phyloP scores from a whole-genome alignment of 768 basidiomycete species.

The Mrakia frigida region DNA sequence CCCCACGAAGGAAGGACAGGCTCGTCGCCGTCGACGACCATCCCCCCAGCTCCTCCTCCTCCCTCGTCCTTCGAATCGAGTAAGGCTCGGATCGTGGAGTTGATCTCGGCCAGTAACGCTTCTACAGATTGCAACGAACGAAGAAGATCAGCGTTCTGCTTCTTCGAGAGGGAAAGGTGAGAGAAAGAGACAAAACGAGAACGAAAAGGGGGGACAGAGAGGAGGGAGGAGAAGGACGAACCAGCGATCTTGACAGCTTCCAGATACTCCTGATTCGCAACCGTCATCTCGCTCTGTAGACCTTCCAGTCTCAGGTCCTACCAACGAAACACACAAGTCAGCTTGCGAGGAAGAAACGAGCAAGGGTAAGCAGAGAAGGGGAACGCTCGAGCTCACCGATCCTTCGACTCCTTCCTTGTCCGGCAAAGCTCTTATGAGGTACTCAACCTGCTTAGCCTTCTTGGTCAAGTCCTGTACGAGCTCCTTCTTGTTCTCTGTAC shows the following conservation, averaged over 20 bases:
- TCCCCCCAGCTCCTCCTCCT: not conserved
- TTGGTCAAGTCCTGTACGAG: slow-evolving; percentile 73
- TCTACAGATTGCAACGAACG: not conserved
- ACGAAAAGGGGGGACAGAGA: slow-evolving; percentile 44
- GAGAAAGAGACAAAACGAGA: not conserved
- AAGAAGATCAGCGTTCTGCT: not conserved
- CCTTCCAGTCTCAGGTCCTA: slow-evolving; percentile 53
- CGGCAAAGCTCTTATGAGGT: slow-evolving; percentile 71
- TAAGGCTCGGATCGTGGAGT: not conserved
- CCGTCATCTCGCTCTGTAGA: slow-evolving; percentile 65
- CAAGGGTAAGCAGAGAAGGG: not conserved
- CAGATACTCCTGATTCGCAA: slow-evolving; percentile 70
- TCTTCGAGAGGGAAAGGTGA: not conserved
- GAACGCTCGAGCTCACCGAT: slow-evolving; percentile 55
- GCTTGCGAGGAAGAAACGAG: not conserved
- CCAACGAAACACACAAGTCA: not conserved
- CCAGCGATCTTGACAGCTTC: slow-evolving; percentile 69
- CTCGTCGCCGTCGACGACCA: not conserved
- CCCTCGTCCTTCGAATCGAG: not conserved
- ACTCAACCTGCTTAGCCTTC: slow-evolving; percentile 85
- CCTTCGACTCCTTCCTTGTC: slow-evolving; percentile 70
- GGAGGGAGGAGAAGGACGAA: slow-evolving; percentile 59
- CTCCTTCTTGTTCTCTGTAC: slow-evolving; percentile 71
- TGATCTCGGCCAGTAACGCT: slow-evolving; percentile 10
- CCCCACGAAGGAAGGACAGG: too few relatives aligned